Evolutionary conservation across 768 basidiomycete species (phyloP), one percentile per base, ranked within the genome.

Genomic region (Neoboletus subvelutipes): DNA sequence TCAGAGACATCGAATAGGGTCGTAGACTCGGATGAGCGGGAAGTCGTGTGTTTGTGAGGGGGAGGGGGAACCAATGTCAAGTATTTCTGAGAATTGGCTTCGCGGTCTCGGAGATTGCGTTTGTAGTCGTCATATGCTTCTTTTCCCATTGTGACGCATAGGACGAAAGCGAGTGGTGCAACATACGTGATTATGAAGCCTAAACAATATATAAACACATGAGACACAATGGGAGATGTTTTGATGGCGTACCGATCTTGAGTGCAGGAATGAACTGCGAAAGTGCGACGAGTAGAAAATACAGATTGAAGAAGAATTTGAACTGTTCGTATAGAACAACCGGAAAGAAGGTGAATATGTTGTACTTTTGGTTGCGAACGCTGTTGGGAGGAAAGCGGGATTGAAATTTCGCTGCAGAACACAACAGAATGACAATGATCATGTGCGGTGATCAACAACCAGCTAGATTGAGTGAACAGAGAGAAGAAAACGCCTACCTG

Each of bases 261-360:
- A 99, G 83, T 0, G 94, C 90, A 15, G 97, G 97, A 18, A 99
- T 77, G 68, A 99, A 97, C 73, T 98, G 97, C 10, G 91, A 94
- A 9, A 98, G 79, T 0, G 97, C 97, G 37, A 99, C 97, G 24
- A 98, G 86, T 12, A 98, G 83, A 70, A 99, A 99, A 73, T 98
- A 99, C 8, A 98, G 81, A 70, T 98, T 99, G 85, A 97, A 98
- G 78, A 99, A 99, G 80, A 96, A 98, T 74, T 98, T 98, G 87
- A 98, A 99, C 71, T 98, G 96, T 72, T 98, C 95, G 73, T 98
- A 98, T 71, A 98, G 85, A 45, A 98, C 95, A 62, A 98, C 83
- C 4, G 97, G 97, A 11, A 99, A 82, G 79, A 99, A 99, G n/a
- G 92, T 94, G 76, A 92, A 83, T 52, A 90, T 79, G 70, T 95